These are phyloP conservation scores for Cryptococcus sp. DNA, from an alignment of 1,284 basidiomycete species.

Conservation along the genomic window DNA sequence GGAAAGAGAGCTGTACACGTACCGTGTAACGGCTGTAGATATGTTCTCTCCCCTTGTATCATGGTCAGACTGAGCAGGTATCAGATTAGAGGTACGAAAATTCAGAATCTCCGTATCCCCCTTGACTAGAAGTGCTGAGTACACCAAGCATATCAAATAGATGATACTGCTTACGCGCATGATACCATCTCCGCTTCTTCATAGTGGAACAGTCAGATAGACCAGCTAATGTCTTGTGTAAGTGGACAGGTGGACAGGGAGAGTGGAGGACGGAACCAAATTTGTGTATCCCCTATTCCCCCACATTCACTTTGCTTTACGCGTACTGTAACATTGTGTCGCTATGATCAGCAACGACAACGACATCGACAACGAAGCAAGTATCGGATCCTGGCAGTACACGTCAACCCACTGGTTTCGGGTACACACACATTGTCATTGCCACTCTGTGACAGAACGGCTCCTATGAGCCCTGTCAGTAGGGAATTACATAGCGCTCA, in stretches of 20 bases:
- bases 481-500: too few species aligned
- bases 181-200: not conserved
- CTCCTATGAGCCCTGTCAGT: too few species aligned
- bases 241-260: slow-evolving; percentile 4
- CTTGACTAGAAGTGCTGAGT: not conserved
- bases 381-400: too few species aligned
- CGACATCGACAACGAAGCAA: too few species aligned
- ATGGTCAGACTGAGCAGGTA: not conserved
- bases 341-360: too few species aligned
- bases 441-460: too few species aligned
- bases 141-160: not conserved
- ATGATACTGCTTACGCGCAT: not conserved
- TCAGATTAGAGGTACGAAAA: slow-evolving; percentile 26
- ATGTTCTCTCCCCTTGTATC: not conserved
- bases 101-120: slow-evolving; percentile 48
- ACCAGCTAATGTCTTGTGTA: not conserved
- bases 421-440: too few species aligned
- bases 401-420: too few species aligned
- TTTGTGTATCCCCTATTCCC: not conserved
- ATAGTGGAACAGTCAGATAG: not conserved
- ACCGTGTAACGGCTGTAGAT: not conserved
- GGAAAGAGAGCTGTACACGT: not conserved
- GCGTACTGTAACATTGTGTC: too few species aligned
- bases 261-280: slow-evolving; percentile 18
- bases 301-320: too few species aligned